Evolutionary conservation across 169 alveolate genomes (phyloP), one percentile per base, ranked within the genome.

Genomic region (Babesia bovis): DNA sequence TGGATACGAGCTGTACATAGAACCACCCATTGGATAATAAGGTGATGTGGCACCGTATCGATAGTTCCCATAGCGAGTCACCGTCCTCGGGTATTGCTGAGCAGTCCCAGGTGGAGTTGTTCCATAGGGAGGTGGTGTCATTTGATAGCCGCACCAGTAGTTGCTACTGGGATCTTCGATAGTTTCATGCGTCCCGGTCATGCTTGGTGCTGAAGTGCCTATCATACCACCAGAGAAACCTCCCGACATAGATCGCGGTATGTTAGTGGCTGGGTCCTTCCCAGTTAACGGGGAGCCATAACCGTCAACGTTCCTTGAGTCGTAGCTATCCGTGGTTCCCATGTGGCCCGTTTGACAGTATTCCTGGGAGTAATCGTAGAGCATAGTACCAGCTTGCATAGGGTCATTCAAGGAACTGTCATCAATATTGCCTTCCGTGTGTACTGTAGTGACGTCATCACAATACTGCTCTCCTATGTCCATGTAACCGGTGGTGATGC

Each of bases 61-160:
- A 26, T 47, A 28, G n/a, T 23, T 26, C 17, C 44, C 65, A 2
- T 33, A 53, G 15, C 21, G 65, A 21, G 17, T 2, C 5, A 15
- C 10, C 23, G 19, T 30, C 47, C 28, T 30, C 15, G 49, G 49
- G 47, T 38, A 35, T 4, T 26, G 10, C 28, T 44, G 19, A 25
- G 47, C 35, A 26, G 50, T 30, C 10, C 26, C 32, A 15, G 49
- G 66, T 23, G 13, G 50, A 7, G 49, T 44, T 32, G 33, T 33
- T 52, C 41, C 42, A 35, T 38, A n/a, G 44, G 33, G 66, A 19
- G 55, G 19, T 19, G 19, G 55, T 17, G 55, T 12, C 26, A 47
- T 47, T 47, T 47, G 55, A 3, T 50, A 12, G 4, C 63, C 60
- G 33, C 49, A 63, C 73, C 73, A 63, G 33, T 47, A 63, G 21